phyloP scores from a whole-genome alignment of 2,329 filamentous ascomycete species.

The Cryphonectria naterciae region DNA sequence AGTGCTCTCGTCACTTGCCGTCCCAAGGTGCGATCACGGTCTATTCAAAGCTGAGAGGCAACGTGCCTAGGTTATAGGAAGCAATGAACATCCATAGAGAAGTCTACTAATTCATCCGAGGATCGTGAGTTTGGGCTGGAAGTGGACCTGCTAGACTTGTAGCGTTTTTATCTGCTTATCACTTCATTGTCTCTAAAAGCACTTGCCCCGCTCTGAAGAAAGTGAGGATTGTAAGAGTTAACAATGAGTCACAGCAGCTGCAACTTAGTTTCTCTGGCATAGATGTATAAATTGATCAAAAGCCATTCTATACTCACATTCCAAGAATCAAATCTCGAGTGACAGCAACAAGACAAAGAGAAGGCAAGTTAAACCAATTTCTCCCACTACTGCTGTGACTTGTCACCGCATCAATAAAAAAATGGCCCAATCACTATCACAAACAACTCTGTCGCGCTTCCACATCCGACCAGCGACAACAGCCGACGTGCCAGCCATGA shows the following conservation, averaged over 20 bases:
- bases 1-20: too few species aligned
- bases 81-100: too few species aligned
- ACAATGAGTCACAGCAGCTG: background rate
- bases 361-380: background rate
- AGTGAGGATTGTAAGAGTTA: background rate
- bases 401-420: background rate
- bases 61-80: too few species aligned
- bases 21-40: too few species aligned
- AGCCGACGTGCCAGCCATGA: background rate
- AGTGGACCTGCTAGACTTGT: background rate
- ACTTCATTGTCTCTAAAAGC: background rate
- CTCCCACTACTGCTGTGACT: too few species aligned
- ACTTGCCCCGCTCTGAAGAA: background rate
- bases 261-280: background rate
- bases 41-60: too few species aligned
- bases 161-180: background rate
- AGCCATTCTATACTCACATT: background rate
- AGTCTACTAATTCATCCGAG: background rate
- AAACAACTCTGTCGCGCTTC: background rate
- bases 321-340: background rate
- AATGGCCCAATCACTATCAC: background rate
- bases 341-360: background rate
- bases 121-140: background rate
- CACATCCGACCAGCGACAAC: background rate
- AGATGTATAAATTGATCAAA: background rate